Conservation (phyloP, 371 early-diverging fungal species). For the Saksenaea vasiformis region DNA sequence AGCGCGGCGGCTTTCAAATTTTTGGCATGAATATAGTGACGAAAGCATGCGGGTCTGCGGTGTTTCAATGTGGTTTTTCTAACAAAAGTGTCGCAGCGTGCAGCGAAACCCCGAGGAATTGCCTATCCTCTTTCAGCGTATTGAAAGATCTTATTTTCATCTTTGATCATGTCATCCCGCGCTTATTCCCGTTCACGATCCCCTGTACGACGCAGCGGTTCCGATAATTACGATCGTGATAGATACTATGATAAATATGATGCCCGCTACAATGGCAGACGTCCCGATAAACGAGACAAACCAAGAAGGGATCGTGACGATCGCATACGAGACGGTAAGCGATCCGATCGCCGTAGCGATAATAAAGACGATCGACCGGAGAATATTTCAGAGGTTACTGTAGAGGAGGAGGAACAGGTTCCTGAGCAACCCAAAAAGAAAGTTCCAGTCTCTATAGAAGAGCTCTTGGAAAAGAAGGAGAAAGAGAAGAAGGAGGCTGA, state of each 20-base stretch:
- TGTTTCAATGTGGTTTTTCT: too few species aligned
- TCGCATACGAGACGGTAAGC: conserved; percentile 17
- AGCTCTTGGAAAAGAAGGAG: conserved; percentile 67
- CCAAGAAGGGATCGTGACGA: conserved; percentile 24
- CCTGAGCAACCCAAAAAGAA: conserved; percentile 33
- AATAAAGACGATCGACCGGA: conserved; percentile 16
- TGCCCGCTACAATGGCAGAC: conserved; percentile 33
- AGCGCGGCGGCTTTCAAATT: too few species aligned
- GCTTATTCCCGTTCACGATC: conserved; percentile 22
- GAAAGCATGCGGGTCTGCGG: too few species aligned
- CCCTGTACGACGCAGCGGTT: conserved; percentile 17
- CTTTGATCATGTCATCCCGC: conserved; percentile 17
- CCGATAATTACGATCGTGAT: conserved; percentile 30
- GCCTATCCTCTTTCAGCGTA: too few species aligned
- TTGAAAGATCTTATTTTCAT: neutral
- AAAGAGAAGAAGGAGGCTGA: conserved; percentile 54
- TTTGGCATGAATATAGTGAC: too few species aligned
- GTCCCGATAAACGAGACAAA: conserved; percentile 27
- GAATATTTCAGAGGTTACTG: neutral
- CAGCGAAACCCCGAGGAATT: too few species aligned
- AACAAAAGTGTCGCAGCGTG: too few species aligned
- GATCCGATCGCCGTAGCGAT: conserved; percentile 13
- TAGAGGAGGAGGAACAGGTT: conserved; percentile 19
- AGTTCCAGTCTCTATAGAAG: conserved; percentile 77
- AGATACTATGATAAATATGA: conserved; percentile 16